These are phyloP conservation scores for Leccinum huronense DNA, from an alignment of 1,284 basidiomycete genomes.

Conservation along the genomic window DNA sequence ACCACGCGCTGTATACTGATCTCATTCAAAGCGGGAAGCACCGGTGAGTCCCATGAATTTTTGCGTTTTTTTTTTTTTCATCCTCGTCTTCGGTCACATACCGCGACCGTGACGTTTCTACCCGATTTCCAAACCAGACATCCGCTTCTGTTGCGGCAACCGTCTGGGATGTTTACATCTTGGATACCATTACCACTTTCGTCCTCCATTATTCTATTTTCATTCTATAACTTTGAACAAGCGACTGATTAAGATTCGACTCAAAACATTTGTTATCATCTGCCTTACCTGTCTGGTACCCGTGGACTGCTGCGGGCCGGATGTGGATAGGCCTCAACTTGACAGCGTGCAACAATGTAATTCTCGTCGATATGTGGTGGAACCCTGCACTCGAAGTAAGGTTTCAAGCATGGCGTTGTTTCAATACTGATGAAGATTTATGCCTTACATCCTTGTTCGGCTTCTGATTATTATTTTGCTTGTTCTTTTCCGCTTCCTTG, in stretches of 20 bases:
- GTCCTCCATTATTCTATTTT: not conserved
- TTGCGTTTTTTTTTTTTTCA: not conserved
- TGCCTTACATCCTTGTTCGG: constrained; percentile 5
- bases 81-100: not conserved
- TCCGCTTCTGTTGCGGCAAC: constrained; percentile 3
- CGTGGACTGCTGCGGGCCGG: not conserved
- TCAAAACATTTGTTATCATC: not conserved
- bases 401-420: constrained; percentile 2
- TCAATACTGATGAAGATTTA: constrained; percentile 14
- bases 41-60: constrained; percentile 50
- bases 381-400: constrained; percentile 81
- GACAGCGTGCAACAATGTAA: constrained; percentile 92
- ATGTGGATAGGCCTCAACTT: constrained; percentile 74
- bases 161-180: not conserved
- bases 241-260: constrained; percentile 19
- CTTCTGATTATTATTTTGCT: not conserved
- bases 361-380: constrained; percentile 95
- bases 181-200: not conserved
- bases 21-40: constrained; percentile 95
- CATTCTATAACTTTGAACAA: constrained; percentile 1
- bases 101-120: not conserved
- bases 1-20: constrained; percentile 80
- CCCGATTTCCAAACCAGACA: too few relatives aligned
- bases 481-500: not conserved
- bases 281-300: not conserved